Evolutionary conservation across 2,329 filamentous ascomycete species (phyloP).

Genomic region (Penicillium palitans): DNA sequence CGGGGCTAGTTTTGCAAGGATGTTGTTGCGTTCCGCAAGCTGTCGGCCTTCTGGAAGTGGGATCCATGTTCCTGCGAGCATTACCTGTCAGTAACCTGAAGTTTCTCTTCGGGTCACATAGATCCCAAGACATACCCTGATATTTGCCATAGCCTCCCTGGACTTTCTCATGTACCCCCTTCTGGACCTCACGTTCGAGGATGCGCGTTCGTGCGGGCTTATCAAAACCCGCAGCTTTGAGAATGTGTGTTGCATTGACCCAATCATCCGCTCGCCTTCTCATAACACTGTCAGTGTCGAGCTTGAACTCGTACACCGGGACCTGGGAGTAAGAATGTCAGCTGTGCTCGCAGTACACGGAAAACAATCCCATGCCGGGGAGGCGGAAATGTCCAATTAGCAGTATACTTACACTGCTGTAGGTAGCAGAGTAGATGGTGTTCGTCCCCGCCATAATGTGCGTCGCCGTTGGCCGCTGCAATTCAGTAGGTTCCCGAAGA

Average conservation of each 20-base stretch:
- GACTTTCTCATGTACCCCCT: conserved; percentile 94
- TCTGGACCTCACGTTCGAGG: conserved; percentile 93
- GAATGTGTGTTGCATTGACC: conserved; percentile 99
- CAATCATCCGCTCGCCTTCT: conserved; percentile 88
- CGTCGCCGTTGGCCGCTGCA: conserved; percentile 22
- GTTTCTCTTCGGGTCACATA: background rate
- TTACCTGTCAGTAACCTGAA: conserved; percentile 6
- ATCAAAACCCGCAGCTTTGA: conserved; percentile 96
- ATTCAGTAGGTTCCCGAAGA: conserved; percentile 27
- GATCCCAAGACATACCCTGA: conserved; percentile 62
- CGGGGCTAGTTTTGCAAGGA: conserved; percentile 76
- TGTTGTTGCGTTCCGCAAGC: conserved; percentile 82
- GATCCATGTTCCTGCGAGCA: conserved; percentile 80
- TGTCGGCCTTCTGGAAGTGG: conserved; percentile 77
- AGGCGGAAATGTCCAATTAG: background rate
- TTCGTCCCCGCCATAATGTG: conserved; percentile 38
- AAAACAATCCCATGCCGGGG: background rate
- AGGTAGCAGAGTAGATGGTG: conserved; percentile 64
- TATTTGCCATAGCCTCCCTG: conserved; percentile 99
- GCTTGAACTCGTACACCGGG: conserved; percentile 90
- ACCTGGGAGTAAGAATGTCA: conserved; percentile 58
- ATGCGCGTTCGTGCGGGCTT: conserved; percentile 95
- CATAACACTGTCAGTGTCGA: conserved; percentile 92
- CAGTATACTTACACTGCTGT: conserved; percentile 57
- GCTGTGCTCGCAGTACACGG: background rate